Base-by-base conservation (phyloP, 768 basidiomycete genomes). In the Auricularia auricula-judae region DNA sequence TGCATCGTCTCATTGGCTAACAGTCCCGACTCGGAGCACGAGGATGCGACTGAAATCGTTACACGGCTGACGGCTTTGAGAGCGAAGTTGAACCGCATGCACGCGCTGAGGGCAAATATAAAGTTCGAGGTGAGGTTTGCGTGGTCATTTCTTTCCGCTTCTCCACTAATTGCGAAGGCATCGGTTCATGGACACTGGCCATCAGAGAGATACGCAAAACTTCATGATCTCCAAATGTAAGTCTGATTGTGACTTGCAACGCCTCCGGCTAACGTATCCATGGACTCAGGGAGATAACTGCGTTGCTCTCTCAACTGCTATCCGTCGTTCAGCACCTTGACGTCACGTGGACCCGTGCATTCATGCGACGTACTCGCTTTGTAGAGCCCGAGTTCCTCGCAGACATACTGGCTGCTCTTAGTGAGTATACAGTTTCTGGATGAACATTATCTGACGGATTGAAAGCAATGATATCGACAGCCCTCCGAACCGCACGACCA, bases 361-460 rank as follows among this genome's bases (percentile, higher is more conserved):
- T 93, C 67, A 79, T 94, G 18, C 81, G 82, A n/a, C 77, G 91
- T 35, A 89, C 90, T 0, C 79, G 89, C 12, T 82, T 95, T 65
- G 76, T 86, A 36, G 91, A 94, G 70, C 79, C 86, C 0, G 84
- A 86, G 67, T 94, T 94, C 68, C 86, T 93, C 67, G 93, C 92
- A 1, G 91, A 93, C 64, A 79, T 92, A 5, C 78, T 94, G 2
- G 88, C 91, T 7, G 88, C 93, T 5, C 85, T 93, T 65, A 87
- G 88, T 88, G 66, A 61, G 83, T 71, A 29, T 29, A 29, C 29
- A 2, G 29, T 29, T 29, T 29, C 29, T 29, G 29, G 29, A 29
- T 3, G 29, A 29, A 2, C 29, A 29, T 29, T 3, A 29, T 29
- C 29, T 29, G 29, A 29, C 29, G 12, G 39, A 7, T 8, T 14